Evolutionary conservation across 2,329 filamentous ascomycete genomes (phyloP).

Genomic region (Aspergillus quadrilineatus): DNA sequence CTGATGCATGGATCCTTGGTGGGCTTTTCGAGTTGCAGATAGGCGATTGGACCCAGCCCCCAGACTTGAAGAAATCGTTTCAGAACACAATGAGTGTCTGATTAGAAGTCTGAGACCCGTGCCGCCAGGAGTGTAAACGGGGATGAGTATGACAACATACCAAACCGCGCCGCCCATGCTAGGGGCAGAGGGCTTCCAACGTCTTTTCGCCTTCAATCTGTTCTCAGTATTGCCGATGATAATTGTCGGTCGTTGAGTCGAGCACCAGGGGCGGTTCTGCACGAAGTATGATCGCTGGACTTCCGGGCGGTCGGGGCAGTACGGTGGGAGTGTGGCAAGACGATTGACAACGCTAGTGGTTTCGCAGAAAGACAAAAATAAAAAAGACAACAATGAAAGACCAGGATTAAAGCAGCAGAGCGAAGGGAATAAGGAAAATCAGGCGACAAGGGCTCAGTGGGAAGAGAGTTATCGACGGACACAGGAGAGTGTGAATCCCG

Average conservation of each 20-base stretch:
- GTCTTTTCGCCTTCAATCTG: conserved; percentile 7
- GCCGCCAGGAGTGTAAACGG: conserved; percentile 10
- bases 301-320: conserved; percentile 18
- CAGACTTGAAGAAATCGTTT: conserved; percentile 7
- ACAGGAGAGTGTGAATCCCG: conserved; percentile 17
- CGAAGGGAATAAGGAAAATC: background rate
- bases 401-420: conserved; percentile 5
- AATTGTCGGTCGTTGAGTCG: background rate
- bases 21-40: conserved; percentile 8
- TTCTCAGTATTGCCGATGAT: background rate
- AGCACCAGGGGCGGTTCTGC: background rate
- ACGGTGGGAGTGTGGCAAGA: conserved; percentile 12
- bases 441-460: background rate
- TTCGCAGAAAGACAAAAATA: conserved; percentile 7
- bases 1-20: conserved; percentile 13
- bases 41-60: conserved; percentile 1
- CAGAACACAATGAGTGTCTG: conserved; percentile 13
- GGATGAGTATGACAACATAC: conserved; percentile 19
- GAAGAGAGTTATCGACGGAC: conserved; percentile 8
- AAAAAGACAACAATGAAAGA: conserved; percentile 1
- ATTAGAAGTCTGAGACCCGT: conserved; percentile 8
- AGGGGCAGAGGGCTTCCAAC: conserved; percentile 11
- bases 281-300: conserved; percentile 1
- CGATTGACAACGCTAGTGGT: conserved; percentile 12
- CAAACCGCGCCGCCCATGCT: conserved; percentile 26